Percentiles rank a stretch among this genome's conserved stretches.
Evolutionary conservation across 176 grass and related monocot species (phyloP).

Genomic region (Miscanthus lutarioriparius): DNA sequence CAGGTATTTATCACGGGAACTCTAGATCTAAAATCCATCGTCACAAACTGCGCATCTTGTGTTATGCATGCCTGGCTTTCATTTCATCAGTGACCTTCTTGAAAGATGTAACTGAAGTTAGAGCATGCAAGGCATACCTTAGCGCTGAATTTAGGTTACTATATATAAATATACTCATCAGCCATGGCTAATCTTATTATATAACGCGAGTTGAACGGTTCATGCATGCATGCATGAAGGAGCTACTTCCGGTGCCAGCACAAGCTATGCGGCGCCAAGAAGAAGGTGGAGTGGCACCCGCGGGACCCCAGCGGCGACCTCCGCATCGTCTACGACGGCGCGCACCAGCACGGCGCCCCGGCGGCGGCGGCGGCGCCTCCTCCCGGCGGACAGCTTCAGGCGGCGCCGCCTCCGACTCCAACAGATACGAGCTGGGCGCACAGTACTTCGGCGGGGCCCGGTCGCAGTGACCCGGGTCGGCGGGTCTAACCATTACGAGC

Average conservation of each 20-base stretch:
- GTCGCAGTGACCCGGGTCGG: not conserved
- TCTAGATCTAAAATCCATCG: too few species aligned
- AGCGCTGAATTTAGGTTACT: too few species aligned
- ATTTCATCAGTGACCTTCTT: too few species aligned
- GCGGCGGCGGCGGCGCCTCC: not conserved
- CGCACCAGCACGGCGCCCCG: conserved; percentile 40
- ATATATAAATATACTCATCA: too few species aligned
- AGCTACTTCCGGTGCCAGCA: conserved; percentile 81
- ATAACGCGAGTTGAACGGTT: too few species aligned
- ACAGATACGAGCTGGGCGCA: conserved; percentile 58
- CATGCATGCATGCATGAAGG: conserved; percentile 21
- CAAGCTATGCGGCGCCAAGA: conserved; percentile 59
- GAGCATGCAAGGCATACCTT: too few species aligned
- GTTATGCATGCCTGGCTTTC: too few species aligned
- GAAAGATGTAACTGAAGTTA: too few species aligned
- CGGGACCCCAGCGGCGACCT: conserved; percentile 12
- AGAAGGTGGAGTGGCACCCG: conserved; percentile 78
- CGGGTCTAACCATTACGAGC: too few species aligned
- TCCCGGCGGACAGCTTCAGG: too few species aligned
- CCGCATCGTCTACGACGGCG: conserved; percentile 55
- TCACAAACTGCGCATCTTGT: too few species aligned
- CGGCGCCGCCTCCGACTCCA: not conserved
- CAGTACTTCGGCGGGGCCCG: conserved; percentile 53
- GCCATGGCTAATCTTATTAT: too few species aligned
- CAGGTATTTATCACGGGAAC: conserved; percentile 20